phyloP scores from a whole-genome alignment of 139 green algal genomes.

The Picochlorum sp. region DNA sequence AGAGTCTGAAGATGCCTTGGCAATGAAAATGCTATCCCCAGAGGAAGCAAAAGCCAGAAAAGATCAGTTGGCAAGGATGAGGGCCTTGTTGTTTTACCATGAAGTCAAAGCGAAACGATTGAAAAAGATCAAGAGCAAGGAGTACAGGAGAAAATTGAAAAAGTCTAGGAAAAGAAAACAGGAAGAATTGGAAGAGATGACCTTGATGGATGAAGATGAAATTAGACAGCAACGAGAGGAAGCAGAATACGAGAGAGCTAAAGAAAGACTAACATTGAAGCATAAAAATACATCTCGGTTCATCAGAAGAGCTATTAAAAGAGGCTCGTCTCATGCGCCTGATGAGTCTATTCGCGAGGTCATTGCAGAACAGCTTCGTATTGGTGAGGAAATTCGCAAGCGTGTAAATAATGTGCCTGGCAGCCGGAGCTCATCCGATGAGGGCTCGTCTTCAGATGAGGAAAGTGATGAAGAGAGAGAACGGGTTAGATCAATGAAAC shows the following conservation, averaged over 20 bases:
- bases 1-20: constrained; percentile 60
- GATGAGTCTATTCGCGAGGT: constrained; percentile 56
- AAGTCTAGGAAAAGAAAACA: constrained; percentile 31
- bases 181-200: not conserved
- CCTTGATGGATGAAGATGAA: constrained; percentile 21
- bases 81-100: constrained; percentile 81
- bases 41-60: constrained; percentile 64
- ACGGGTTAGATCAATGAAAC: constrained; percentile 2
- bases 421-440: constrained; percentile 16
- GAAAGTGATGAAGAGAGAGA: constrained; percentile 17
- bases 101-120: constrained; percentile 80
- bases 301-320: constrained; percentile 73
- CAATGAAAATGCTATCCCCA: constrained; percentile 52
- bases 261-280: constrained; percentile 88
- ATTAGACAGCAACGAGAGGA: constrained; percentile 30
- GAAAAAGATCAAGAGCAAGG: constrained; percentile 81
- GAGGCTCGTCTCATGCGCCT: constrained; percentile 35
- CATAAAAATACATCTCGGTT: constrained; percentile 85
- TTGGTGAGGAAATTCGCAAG: constrained; percentile 65
- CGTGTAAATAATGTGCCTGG: constrained; percentile 44
- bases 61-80: constrained; percentile 64
- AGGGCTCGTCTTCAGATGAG: constrained; percentile 17
- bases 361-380: constrained; percentile 75
- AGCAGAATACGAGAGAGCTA: constrained; percentile 62
- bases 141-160: constrained; percentile 39